Conservation (phyloP, 1,284 basidiomycete genomes). For the Amylostereum chailletii region DNA sequence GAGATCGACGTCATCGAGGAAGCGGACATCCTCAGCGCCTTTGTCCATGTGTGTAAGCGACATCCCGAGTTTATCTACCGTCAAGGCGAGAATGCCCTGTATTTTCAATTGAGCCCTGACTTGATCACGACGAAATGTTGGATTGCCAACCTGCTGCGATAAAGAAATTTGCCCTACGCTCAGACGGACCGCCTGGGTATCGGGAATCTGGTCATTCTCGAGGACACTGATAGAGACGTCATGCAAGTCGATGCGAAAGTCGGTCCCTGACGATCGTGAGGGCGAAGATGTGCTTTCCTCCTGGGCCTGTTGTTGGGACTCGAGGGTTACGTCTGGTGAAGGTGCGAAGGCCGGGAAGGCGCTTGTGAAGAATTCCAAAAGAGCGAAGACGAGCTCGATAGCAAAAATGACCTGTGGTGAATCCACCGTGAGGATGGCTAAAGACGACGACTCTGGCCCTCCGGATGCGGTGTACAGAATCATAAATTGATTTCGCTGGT, state of each 20-base stretch:
- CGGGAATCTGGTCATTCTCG: slow-evolving; percentile 74
- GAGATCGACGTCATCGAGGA: slow-evolving; percentile 90
- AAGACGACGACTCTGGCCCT: slow-evolving; percentile 45
- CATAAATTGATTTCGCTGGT: slow-evolving; percentile 94
- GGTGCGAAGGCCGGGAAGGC: slow-evolving; percentile 32
- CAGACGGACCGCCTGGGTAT: slow-evolving; percentile 85
- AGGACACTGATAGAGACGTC: slow-evolving; percentile 88
- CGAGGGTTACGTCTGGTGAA: slow-evolving; percentile 15
- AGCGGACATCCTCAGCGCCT: slow-evolving; percentile 76
- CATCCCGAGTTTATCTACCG: slow-evolving; percentile 85
- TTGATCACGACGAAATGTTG: not conserved
- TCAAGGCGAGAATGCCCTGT: slow-evolving; percentile 78
- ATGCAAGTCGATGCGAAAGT: slow-evolving; percentile 85
- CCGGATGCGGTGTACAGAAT: slow-evolving; percentile 78
- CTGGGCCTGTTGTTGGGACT: slow-evolving; percentile 11
- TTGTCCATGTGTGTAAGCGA: slow-evolving; percentile 88
- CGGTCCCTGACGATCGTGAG: slow-evolving; percentile 24
- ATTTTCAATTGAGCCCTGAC: not conserved
- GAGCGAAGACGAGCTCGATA: slow-evolving; percentile 84
- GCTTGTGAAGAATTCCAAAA: slow-evolving; percentile 80
- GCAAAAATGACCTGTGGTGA: slow-evolving; percentile 93
- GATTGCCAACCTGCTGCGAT: slow-evolving; percentile 72
- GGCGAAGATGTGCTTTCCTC: slow-evolving; percentile 13
- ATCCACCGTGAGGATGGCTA: slow-evolving; percentile 86
- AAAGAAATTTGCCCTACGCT: slow-evolving; percentile 82